phyloP scores from a whole-genome alignment of 345 rosid species.

The Citrus glauca region DNA sequence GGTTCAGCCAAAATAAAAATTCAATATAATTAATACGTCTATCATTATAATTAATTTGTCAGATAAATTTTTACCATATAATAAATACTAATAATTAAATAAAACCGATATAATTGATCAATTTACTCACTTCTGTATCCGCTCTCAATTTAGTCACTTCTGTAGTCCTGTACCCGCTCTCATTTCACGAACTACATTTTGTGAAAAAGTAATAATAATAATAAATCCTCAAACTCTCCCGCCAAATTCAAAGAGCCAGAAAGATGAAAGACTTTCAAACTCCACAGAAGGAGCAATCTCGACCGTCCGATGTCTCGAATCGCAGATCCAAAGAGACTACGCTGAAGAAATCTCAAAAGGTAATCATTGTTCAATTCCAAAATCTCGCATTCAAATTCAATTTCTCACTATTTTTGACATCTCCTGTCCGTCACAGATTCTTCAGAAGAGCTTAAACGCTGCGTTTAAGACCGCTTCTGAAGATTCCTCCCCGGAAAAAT shows the following conservation, averaged over 20 bases:
- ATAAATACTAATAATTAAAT: no score
- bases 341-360: constrained; percentile 24
- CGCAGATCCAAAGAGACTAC: constrained; percentile 19
- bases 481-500: constrained; percentile 11
- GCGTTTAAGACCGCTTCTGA: constrained; percentile 9
- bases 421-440: constrained; percentile 5
- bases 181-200: not conserved
- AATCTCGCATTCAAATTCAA: not conserved
- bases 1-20: no score
- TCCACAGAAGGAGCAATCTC: constrained; percentile 18
- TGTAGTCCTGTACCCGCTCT: not conserved
- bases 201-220: not conserved
- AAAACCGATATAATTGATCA: not conserved
- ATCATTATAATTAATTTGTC: no score
- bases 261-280: constrained; percentile 26
- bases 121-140: not conserved
- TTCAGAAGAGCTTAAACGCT: constrained; percentile 23
- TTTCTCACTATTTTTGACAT: not conserved
- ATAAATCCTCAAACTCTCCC: constrained; percentile 13
- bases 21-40: no score
- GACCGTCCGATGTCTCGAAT: constrained; percentile 8
- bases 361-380: not conserved
- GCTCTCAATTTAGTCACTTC: no score
- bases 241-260: constrained; percentile 8
- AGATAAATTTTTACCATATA: no score